Base-by-base conservation (phyloP, 768 basidiomycete species). In the Termitomyces titanicus region DNA sequence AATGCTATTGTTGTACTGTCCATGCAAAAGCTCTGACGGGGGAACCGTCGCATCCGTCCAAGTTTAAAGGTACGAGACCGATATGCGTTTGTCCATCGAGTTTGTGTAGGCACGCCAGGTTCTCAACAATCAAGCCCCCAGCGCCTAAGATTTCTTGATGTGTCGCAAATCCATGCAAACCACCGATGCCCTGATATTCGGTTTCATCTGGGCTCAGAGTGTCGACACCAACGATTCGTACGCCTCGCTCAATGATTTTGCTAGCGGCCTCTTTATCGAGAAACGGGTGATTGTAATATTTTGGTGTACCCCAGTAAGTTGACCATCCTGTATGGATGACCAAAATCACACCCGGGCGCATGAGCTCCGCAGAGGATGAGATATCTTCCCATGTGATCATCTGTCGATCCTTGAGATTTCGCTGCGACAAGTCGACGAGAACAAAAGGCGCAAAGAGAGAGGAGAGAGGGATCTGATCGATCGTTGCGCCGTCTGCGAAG, bases 321-420 rank as follows among this genome's bases (percentile, higher is more conserved):
- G 82, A 82, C 88, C 89, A 92, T 3, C 84, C 88, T 0, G 88
- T 90, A 63, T 77, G 77, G 45, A 90, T 68, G 25, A 91, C 61
- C 24, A 90, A 66, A 15, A 80, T 77, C 33, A 70, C 68, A 1
- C 71, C 82, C 39, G 63, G 62, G 33, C 57, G 59, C 63, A 84
- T 70, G 53, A 65, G 62, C 0, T 66, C 68, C 51, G 71, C 70
- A 53, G 73, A 73, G 12, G 63, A 54, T 40, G 68, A 63, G 38
- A 82, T 58, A 54, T 81, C 74, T 3, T 69, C 74, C 88, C 88
- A 89, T 11, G 68, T 67, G 51, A 92, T 86, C 56, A 64, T 68
- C 53, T 77, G 72, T 22, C 82, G 74, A 11, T 58, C 47, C 17
- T 49, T 29, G 47, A 63, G 54, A 39, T 54, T 46, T 10, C 13